Evolutionary conservation across 2,329 filamentous ascomycete genomes (phyloP), one percentile per base, ranked within the genome.

Genomic region (Gliomastix tumulicola): DNA sequence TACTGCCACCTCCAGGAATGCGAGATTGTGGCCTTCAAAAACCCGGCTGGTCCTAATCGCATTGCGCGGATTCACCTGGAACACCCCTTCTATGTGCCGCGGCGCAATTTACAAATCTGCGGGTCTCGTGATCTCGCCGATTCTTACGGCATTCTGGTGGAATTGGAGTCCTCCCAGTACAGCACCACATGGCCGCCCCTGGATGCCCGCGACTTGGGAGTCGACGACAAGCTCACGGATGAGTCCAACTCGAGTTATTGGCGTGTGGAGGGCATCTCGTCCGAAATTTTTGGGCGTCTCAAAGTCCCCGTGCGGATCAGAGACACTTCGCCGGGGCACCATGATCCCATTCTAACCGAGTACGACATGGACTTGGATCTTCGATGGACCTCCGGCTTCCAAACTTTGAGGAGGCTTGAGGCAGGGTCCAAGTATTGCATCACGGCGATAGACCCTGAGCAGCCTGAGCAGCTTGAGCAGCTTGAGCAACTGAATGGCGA

Each of bases 1-100:
- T 64, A 74, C 46, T 71, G 71, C 43, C 66, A 74, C 47, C 74
- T 66, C 42, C 71, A 77, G 47, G 54, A 68, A 8, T 77, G 74
- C 55, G 65, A 65, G 30, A 56, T 79, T 42, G 67, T 62, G 35
- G 59, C 71, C 4, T 70, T 66, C 47, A 66, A 68, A 44, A 69
- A 70, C 25, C 56, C 66, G 3, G 58, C 63, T 35, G 66, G 63
- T 20, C 60, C 63, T 34, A 61, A 66, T 31, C 62, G 59, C 21
- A 63, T 71, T 39, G 66, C 69, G 11, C 63, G 68, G 32, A 57
- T 77, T 19, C 63, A 68, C 43, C 48, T 74, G 32, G 59, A 62
- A 21, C 53, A 56, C 17, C 69, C 74, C 2, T 77, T 78, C 41
- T 61, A 62, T 25, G 58, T 79, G 11, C 69, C 73, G 4, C n/a